These are phyloP conservation scores for Pelagophyceae sp. DNA, from an alignment of 352 stramenopile genomes.

Conservation along the genomic window DNA sequence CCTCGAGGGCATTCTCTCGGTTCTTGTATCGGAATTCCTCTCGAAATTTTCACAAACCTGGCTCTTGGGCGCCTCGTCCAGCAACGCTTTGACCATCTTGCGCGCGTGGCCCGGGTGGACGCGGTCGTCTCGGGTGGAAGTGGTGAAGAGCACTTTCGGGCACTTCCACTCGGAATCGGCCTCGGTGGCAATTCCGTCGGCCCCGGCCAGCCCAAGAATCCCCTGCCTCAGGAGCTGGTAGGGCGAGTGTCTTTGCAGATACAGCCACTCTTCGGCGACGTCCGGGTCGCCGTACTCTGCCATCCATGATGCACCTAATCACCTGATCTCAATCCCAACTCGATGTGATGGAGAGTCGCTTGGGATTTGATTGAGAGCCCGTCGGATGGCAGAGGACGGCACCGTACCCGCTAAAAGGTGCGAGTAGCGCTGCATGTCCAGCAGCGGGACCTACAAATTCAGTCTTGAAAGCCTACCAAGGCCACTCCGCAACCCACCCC, in stretches of 20 bases:
- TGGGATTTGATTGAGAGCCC: too few relatives aligned
- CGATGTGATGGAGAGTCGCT: too few relatives aligned
- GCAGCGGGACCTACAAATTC: conserved; percentile 83
- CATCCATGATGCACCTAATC: conserved; percentile 67
- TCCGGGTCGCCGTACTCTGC: conserved; percentile 60
- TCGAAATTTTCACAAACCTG: conserved; percentile 13
- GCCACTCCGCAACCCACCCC: too few relatives aligned
- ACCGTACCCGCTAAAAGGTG: conserved; percentile 86
- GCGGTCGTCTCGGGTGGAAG: conserved; percentile 56
- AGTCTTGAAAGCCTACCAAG: too few relatives aligned
- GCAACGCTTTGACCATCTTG: conserved; percentile 61
- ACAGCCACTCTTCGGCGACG: conserved; percentile 37
- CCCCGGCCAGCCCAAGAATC: conserved; percentile 31
- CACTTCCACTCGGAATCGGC: conserved; percentile 25
- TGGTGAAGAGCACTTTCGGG: conserved; percentile 56
- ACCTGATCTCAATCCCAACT: too few relatives aligned
- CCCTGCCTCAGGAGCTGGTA: conserved; percentile 41
- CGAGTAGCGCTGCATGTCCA: conserved; percentile 92
- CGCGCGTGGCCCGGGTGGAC: conserved; percentile 61
- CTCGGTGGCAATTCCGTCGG: neutral
- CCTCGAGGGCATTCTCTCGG: too few relatives aligned
- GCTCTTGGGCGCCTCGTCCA: conserved; percentile 44
- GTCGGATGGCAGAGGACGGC: too few relatives aligned
- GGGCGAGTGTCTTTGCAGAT: conserved; percentile 36
- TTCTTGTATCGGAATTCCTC: too few relatives aligned